Conservation (phyloP, 2,329 filamentous ascomycete genomes). For the Aspergillaceae sp. region DNA sequence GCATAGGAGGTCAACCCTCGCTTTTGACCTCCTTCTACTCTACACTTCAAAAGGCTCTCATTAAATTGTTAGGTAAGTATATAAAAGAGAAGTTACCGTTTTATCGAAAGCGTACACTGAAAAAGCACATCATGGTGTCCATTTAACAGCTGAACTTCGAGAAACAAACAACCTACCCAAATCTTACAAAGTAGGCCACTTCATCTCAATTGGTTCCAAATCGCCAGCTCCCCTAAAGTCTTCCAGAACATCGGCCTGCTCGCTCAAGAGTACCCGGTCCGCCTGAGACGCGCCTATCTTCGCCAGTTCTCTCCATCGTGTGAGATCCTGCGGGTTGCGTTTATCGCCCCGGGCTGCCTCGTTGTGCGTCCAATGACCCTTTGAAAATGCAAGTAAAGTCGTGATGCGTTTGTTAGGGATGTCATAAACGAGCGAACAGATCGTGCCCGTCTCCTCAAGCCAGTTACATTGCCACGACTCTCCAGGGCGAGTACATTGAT, state of each 20-base stretch:
- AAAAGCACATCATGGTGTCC: no score
- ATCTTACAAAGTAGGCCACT: constrained; percentile 27
- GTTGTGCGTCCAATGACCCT: constrained; percentile 48
- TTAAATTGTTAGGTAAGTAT: no score
- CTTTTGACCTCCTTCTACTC: no score
- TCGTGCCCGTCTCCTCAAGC: constrained; percentile 53
- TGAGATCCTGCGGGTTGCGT: constrained; percentile 43
- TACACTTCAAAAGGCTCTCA: no score
- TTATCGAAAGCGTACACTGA: no score
- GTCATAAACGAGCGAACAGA: constrained; percentile 50
- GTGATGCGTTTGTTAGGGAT: constrained; percentile 43
- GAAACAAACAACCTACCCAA: no score
- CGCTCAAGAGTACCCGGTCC: constrained; percentile 44
- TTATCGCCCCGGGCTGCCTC: constrained; percentile 49
- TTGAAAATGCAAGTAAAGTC: constrained; percentile 47
- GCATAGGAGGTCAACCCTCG: no score
- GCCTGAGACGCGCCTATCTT: constrained; percentile 40
- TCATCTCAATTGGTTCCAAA: constrained; percentile 39
- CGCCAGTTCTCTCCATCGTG: constrained; percentile 46
- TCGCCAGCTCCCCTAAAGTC: constrained; percentile 43
- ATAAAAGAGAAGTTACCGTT: no score
- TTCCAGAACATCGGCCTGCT: constrained; percentile 47
- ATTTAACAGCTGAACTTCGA: no score
- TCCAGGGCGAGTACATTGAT: constrained; percentile 50
- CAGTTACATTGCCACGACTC: constrained; percentile 55